phyloP scores from a whole-genome alignment of 2,329 filamentous ascomycete genomes.

The Geosmithia morbida region DNA sequence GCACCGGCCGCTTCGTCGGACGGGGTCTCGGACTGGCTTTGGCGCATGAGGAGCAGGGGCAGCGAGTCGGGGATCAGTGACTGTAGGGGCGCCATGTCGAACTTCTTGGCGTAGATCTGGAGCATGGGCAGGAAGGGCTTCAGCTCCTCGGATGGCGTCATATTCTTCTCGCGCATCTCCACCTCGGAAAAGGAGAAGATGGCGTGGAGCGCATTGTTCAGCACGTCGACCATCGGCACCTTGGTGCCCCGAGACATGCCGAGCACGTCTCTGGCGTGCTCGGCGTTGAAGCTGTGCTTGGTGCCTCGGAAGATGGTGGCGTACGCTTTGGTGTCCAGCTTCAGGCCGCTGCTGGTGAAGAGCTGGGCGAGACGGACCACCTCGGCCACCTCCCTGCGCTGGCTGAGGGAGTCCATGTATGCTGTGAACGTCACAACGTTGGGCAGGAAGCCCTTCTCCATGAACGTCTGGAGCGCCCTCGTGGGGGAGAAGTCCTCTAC shows the following conservation, averaged over 20 bases:
- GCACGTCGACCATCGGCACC: constrained; percentile 18
- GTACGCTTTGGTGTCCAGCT: constrained; percentile 53
- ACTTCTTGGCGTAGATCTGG: constrained; percentile 31
- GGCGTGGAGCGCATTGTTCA: constrained; percentile 29
- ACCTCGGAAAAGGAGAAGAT: constrained; percentile 28
- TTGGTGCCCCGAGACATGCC: constrained; percentile 26
- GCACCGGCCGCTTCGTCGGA: neutral
- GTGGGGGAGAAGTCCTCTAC: constrained; percentile 12
- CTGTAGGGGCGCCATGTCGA: constrained; percentile 28
- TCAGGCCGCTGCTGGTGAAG: constrained; percentile 26
- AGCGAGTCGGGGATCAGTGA: constrained; percentile 20
- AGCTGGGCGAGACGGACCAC: constrained; percentile 1
- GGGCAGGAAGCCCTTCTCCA: constrained; percentile 46
- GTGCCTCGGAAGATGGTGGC: constrained; percentile 58
- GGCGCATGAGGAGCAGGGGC: constrained; percentile 11
- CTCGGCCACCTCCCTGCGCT: neutral
- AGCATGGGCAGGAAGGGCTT: constrained; percentile 32
- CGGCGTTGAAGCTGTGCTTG: constrained; percentile 38
- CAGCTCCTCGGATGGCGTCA: constrained; percentile 15
- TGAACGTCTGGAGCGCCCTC: constrained; percentile 23
- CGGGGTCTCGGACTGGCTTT: neutral
- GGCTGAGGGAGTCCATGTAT: constrained; percentile 55
- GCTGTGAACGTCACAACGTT: constrained; percentile 51
- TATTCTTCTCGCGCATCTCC: constrained; percentile 18
- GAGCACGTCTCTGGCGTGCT: constrained; percentile 27